Percentiles rank a stretch among this genome's conserved stretches.
phyloP scores from a whole-genome alignment of 805 yeast species.

The Candida silvicultrix region DNA sequence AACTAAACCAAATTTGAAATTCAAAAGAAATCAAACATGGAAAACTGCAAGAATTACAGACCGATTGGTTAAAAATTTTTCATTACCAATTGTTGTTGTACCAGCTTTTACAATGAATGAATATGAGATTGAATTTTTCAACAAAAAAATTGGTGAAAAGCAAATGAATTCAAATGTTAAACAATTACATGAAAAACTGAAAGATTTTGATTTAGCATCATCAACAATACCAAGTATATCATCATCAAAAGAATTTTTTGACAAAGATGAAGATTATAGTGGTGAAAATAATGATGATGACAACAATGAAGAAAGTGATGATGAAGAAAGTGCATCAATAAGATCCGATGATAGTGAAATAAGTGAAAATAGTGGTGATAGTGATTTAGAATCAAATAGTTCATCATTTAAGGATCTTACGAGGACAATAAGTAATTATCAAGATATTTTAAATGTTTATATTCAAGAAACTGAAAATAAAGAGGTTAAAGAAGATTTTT shows the following conservation, averaged over 20 bases:
- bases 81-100: slow-evolving; percentile 61
- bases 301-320: not conserved
- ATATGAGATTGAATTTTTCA: slow-evolving; percentile 42
- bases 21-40: slow-evolving; percentile 53
- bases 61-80: slow-evolving; percentile 55
- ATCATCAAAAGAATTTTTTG: slow-evolving; percentile 3
- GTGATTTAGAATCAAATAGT: slow-evolving; percentile 6
- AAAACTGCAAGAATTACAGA: slow-evolving; percentile 56
- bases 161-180: slow-evolving; percentile 2
- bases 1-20: slow-evolving; percentile 38
- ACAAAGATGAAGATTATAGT: not conserved
- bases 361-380: slow-evolving; percentile 2
- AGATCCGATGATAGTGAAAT: slow-evolving; percentile 2
- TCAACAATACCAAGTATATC: slow-evolving; percentile 6
- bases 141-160: slow-evolving; percentile 20
- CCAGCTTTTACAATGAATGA: slow-evolving; percentile 52
- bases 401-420: slow-evolving; percentile 6
- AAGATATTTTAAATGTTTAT: slow-evolving; percentile 3
- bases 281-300: not conserved
- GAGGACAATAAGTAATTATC: slow-evolving; percentile 4
- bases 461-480: slow-evolving; percentile 2
- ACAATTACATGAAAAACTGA: slow-evolving; percentile 6
- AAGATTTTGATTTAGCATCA: slow-evolving; percentile 5
- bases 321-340: not conserved
- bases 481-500: not conserved